phyloP scores from a whole-genome alignment of 257 asterid species.

The Salvia rosmarinus region DNA sequence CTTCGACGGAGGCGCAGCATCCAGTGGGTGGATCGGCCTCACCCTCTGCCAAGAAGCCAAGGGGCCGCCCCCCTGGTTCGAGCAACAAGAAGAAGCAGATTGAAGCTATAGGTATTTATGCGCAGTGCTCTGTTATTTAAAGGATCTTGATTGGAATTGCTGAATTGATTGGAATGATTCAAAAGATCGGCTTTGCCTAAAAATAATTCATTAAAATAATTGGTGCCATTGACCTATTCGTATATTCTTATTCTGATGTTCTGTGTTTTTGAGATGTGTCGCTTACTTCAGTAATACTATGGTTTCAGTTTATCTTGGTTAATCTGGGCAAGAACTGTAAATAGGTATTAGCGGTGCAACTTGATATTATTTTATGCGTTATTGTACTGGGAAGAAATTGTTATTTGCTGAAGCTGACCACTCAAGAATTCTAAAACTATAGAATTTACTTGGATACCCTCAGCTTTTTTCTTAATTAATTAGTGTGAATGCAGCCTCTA shows the following conservation, averaged over 20 bases:
- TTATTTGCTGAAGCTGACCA: slow-evolving; percentile 30
- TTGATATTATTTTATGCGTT: not conserved
- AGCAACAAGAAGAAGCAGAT: slow-evolving; percentile 45
- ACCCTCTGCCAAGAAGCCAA: slow-evolving; percentile 45
- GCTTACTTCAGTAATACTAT: not conserved
- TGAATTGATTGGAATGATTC: slow-evolving; percentile 28
- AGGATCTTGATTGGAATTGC: slow-evolving; percentile 25
- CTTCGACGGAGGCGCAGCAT: slow-evolving; percentile 30
- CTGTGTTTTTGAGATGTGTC: not conserved
- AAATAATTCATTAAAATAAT: slow-evolving; percentile 16
- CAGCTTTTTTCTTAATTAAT: slow-evolving; percentile 5
- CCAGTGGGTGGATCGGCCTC: slow-evolving; percentile 41
- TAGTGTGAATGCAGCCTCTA: slow-evolving; percentile 15
- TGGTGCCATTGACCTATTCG: slow-evolving; percentile 10
- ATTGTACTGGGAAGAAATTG: slow-evolving; percentile 11
- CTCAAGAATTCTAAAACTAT: slow-evolving; percentile 27
- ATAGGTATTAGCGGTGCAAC: slow-evolving; percentile 7
- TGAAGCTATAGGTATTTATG: slow-evolving; percentile 48
- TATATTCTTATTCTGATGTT: not conserved
- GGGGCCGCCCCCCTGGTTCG: slow-evolving; percentile 67
- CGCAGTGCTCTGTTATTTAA: not conserved
- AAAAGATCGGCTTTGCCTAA: slow-evolving; percentile 30
- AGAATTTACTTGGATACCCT: slow-evolving; percentile 44
- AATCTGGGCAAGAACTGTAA: slow-evolving; percentile 15
- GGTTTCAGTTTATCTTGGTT: slow-evolving; percentile 31